Evolutionary conservation across 495 filamentous ascomycete species (phyloP), one percentile per base, ranked within the genome.

Genomic region (Letharia lupina): DNA sequence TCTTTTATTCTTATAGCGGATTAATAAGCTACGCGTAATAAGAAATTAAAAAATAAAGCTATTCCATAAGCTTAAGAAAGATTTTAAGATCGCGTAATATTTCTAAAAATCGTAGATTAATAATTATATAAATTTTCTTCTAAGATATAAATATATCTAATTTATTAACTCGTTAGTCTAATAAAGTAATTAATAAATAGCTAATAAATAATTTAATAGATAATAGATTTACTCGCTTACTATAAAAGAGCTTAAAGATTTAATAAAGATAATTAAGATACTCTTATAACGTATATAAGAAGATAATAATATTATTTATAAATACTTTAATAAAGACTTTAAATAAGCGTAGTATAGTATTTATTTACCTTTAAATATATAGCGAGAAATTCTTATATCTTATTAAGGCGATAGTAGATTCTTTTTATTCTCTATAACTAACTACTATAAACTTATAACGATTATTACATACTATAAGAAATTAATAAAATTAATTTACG

Each of bases 281-380:
- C 35, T 61, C 28, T n/a, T 31, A 37, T 63, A 61, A 59, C 7
- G 28, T 56, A 41, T 37, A 8, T 4, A 9, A 42, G 2, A 12
- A 67, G 12, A 59, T 64, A 44, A 64, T 42, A 48, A 68, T 59
- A 64, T 59, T 52, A 64, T 68, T 33, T 16, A 64, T 48, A 60
- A 42, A 64, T 12, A 33, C 61, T 45, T 59, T 54, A 1, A 18
- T 11, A 64, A 64, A 64, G 13, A 11, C 20, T 35, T 42, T 33
- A 4, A 44, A 35, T 47, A 8, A 37, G 2, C 20, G 2, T 62
- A 62, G 2, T 3, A 62, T 41, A n/a, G 10, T 18, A 48, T 62
- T 16, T 4, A 18, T 39, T 40, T 39, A 15, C 16, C 33, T n/a
- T 60, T 68, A 28, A n/a, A 64, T 48, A 48, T 64, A 64, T 23